Percentiles rank a stretch among this genome's conserved stretches.
Evolutionary conservation across 768 basidiomycete species (phyloP).

Genomic region (Punctularia strigosozonata): DNA sequence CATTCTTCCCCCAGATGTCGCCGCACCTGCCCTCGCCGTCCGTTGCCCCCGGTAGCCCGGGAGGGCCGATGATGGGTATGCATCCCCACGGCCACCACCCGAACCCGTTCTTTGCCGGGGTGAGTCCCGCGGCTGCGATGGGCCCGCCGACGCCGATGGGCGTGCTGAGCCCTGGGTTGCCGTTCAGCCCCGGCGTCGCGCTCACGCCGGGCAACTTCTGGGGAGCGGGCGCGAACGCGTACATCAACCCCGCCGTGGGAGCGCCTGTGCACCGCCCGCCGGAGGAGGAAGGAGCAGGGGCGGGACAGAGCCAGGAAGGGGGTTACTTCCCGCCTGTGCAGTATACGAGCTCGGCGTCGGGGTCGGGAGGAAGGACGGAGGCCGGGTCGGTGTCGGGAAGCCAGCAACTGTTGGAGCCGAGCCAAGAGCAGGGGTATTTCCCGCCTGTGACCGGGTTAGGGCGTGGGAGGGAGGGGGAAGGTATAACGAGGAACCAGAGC

Average conservation of each 20-base stretch:
- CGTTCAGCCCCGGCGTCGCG: conserved; percentile 61
- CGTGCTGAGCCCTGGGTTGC: conserved; percentile 4
- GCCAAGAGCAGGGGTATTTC: background rate
- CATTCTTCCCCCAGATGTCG: conserved; percentile 53
- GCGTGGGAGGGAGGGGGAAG: background rate
- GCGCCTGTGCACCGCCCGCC: conserved; percentile 33
- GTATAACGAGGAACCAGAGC: background rate
- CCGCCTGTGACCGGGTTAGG: too few species aligned
- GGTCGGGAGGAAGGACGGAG: background rate
- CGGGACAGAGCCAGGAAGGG: conserved; percentile 10
- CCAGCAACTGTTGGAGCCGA: background rate
- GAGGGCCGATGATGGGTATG: too few species aligned
- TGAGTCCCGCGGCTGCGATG: conserved; percentile 1
- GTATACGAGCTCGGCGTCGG: background rate
- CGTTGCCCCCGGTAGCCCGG: conserved; percentile 11
- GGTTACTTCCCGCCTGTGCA: conserved; percentile 33
- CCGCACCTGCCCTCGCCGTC: conserved; percentile 22
- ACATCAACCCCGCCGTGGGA: conserved; percentile 50
- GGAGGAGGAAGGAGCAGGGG: background rate
- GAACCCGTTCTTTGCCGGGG: too few species aligned
- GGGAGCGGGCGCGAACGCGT: conserved; percentile 29
- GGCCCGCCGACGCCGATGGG: conserved; percentile 9
- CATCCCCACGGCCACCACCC: too few species aligned
- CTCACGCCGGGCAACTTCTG: conserved; percentile 66
- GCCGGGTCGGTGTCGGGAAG: background rate